Conservation (phyloP, 371 early-diverging fungal species). For the Mucor piriformis region DNA sequence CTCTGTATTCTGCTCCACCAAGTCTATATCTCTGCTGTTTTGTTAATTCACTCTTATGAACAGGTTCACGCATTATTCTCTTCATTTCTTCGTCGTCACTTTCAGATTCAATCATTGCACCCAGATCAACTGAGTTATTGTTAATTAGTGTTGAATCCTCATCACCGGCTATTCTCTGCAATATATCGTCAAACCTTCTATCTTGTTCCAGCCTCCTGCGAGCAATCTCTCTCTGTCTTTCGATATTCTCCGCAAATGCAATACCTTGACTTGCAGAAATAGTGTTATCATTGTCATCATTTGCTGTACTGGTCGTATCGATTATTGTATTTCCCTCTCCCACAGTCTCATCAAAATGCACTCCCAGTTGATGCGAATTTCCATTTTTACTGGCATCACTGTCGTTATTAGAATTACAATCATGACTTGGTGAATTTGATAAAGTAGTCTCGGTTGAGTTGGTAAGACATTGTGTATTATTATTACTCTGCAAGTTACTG, state of each 20-base stretch:
- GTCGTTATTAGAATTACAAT: not conserved
- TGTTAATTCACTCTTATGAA: conserved; percentile 48
- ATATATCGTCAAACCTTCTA: conserved; percentile 35
- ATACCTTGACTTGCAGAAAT: conserved; percentile 32
- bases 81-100: conserved; percentile 34
- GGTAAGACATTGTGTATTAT: not conserved
- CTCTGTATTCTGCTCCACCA: conserved; percentile 53
- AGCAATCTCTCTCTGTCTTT: conserved; percentile 42
- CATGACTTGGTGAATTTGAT: not conserved
- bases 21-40: conserved; percentile 44
- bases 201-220: conserved; percentile 39
- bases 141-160: not conserved
- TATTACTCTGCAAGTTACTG: not conserved
- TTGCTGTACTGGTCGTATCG: not conserved
- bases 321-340: not conserved
- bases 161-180: conserved; percentile 20
- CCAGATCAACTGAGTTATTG: not conserved
- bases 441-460: not conserved
- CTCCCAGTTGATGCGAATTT: not conserved
- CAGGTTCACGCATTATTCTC: conserved; percentile 42
- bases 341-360: not conserved
- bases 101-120: conserved; percentile 2
- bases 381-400: not conserved
- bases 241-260: conserved; percentile 49
- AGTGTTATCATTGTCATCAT: not conserved